Evolutionary conservation across 768 basidiomycete genomes (phyloP), one percentile per base, ranked within the genome.

Genomic region (Auricularia auricula-judae): DNA sequence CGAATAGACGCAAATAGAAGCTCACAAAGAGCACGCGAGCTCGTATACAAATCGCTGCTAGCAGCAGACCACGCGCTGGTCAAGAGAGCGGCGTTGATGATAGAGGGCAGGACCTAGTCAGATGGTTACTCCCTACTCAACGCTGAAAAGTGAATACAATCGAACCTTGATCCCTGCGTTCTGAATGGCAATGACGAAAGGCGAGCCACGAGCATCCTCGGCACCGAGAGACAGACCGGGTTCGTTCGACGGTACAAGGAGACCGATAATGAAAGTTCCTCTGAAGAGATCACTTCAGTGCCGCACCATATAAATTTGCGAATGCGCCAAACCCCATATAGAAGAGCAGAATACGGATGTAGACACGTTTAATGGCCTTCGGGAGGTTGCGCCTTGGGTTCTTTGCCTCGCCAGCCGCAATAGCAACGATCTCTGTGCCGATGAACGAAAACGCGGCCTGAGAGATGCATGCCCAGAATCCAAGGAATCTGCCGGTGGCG

Each of bases 21-120:
- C 87, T 69, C 67, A 90, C 89, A 95, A 8, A 98, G 80, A 0
- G 89, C 89, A 63, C 90, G 86, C 18, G 93, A 93, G 58, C 88
- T 87, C 3, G 92, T 94, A 76, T 93, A 96, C 58, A 97, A 73
- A 72, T 96, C 93, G 72, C 88, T 89, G 29, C 87, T 87, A 4
- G 90, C 91, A 39, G 94, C 93, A 33, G 93, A 96, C 88, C 91
- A 94, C 4, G 94, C 93, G 2, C 93, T 91, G 44, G 89, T 91
- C 67, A 98, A 76, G 14, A 96, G 79, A 72, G 84, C 86, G 3
- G 88, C 89, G 70, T 91, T 93, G 72, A 92, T 91, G 44, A 91
- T 77, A 86, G 68, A 63, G n/a, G 65, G 51, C 21, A 34, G 33
- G 34, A 36, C 18, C 14, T 36, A 4, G 43, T 23, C 36, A n/a